phyloP scores from a whole-genome alignment of 768 basidiomycete genomes.

The Rubroboletus pulcherrimus region DNA sequence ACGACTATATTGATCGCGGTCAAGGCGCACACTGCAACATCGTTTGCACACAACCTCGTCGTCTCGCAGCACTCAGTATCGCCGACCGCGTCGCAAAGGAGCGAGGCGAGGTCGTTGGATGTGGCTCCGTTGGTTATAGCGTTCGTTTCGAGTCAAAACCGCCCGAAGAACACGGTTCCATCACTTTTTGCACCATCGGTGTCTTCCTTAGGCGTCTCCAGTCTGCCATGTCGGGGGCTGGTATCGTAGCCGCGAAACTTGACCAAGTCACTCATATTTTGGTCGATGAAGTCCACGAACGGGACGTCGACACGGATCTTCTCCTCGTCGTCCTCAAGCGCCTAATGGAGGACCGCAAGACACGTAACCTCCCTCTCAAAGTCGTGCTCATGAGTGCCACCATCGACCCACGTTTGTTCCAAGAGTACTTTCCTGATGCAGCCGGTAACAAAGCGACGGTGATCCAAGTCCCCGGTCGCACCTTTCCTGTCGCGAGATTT shows the following conservation, averaged over 20 bases:
- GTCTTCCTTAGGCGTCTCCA: constrained; percentile 87
- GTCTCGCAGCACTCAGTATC: constrained; percentile 88
- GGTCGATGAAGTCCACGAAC: constrained; percentile 95
- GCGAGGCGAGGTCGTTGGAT: constrained; percentile 68
- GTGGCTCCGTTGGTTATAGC: constrained; percentile 76
- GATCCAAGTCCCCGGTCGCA: constrained; percentile 84
- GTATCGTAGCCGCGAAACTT: constrained; percentile 37
- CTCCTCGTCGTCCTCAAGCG: constrained; percentile 87
- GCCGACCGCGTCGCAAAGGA: constrained; percentile 90
- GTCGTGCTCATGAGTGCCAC: constrained; percentile 95
- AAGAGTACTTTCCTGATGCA: constrained; percentile 75
- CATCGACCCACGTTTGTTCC: constrained; percentile 87
- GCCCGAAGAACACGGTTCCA: constrained; percentile 75
- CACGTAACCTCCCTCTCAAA: constrained; percentile 70
- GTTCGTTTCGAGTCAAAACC: constrained; percentile 84
- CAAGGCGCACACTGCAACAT: constrained; percentile 85
- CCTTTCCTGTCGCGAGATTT: constrained; percentile 80
- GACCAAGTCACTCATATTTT: constrained; percentile 86
- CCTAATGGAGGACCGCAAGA: constrained; percentile 68
- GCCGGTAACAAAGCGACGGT: constrained; percentile 58
- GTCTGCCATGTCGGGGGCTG: constrained; percentile 52
- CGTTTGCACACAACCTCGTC: constrained; percentile 89
- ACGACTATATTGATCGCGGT: constrained; percentile 73
- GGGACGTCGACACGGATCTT: constrained; percentile 90
- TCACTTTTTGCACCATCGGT: constrained; percentile 93